Percentiles rank a stretch among this genome's conserved stretches.
Evolutionary conservation across 2,329 filamentous ascomycete genomes (phyloP).

Genomic region (Coleophoma crateriformis): DNA sequence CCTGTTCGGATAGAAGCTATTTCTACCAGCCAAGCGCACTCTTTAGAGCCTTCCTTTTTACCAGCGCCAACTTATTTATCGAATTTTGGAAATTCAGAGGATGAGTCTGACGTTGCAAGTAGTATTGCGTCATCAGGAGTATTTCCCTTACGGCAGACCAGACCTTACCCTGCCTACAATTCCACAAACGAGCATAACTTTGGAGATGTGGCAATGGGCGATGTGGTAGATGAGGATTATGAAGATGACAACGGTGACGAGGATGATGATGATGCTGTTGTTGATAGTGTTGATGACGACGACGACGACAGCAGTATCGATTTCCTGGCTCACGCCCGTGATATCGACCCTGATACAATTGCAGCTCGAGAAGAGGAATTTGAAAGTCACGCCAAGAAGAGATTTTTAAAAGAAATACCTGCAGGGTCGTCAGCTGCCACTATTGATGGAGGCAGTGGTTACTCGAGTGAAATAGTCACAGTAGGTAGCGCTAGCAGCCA

Average conservation of each 20-base stretch:
- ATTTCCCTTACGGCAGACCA: not conserved
- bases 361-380: constrained; percentile 12
- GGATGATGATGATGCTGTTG: not conserved
- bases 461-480: constrained; percentile 2
- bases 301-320: constrained; percentile 15
- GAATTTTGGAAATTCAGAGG: constrained; percentile 4
- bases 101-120: constrained; percentile 7
- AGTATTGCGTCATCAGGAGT: not conserved
- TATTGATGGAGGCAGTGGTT: constrained; percentile 7
- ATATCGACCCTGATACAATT: constrained; percentile 10
- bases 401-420: constrained; percentile 1
- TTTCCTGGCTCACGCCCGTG: constrained; percentile 14
- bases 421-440: constrained; percentile 8
- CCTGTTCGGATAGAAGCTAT: constrained; percentile 14
- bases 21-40: constrained; percentile 2
- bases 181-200: not conserved
- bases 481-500: not conserved
- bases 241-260: constrained; percentile 1
- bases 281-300: constrained; percentile 4
- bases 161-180: not conserved
- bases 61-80: constrained; percentile 15
- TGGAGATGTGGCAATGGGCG: not conserved
- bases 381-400: constrained; percentile 1
- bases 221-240: not conserved
- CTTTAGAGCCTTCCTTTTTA: constrained; percentile 13